phyloP scores from a whole-genome alignment of 768 basidiomycete genomes.

The Agaricus sinodeliciosus region DNA sequence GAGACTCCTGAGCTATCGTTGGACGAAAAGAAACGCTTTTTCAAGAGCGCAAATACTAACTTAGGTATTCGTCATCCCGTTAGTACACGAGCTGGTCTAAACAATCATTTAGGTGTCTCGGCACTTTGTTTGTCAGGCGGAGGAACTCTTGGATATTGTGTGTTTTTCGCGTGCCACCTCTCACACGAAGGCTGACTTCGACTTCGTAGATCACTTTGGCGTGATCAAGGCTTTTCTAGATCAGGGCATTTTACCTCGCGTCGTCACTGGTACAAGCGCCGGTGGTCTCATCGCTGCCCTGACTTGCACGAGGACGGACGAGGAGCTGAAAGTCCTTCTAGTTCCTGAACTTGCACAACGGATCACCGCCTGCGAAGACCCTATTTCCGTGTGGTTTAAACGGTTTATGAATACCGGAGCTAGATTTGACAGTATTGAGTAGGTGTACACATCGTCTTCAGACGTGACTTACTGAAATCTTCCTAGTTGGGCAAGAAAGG shows the following conservation, averaged over 20 bases:
- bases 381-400: slow-evolving; percentile 59
- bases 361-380: slow-evolving; percentile 79
- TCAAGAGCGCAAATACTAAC: slow-evolving; percentile 84
- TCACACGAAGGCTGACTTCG: not conserved
- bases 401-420: slow-evolving; percentile 86
- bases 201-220: slow-evolving; percentile 69
- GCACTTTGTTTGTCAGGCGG: slow-evolving; percentile 96
- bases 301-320: slow-evolving; percentile 82
- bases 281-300: slow-evolving; percentile 78
- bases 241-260: slow-evolving; percentile 77
- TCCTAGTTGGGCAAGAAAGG: slow-evolving; percentile 83
- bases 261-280: slow-evolving; percentile 92
- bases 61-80: slow-evolving; percentile 40
- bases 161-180: slow-evolving; percentile 17
- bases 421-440: slow-evolving; percentile 81
- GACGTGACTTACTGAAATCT: not conserved
- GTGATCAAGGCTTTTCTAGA: slow-evolving; percentile 92
- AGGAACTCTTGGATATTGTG: slow-evolving; percentile 91
- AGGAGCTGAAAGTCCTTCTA: slow-evolving; percentile 72
- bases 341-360: slow-evolving; percentile 80
- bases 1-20: slow-evolving; percentile 63
- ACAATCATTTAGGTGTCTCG: slow-evolving; percentile 41
- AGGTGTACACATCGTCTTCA: slow-evolving; percentile 10
- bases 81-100: not conserved
- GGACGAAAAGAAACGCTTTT: slow-evolving; percentile 91